These are phyloP conservation scores for Aegle marmelos DNA, from an alignment of 345 rosid species.

Conservation along the genomic window DNA sequence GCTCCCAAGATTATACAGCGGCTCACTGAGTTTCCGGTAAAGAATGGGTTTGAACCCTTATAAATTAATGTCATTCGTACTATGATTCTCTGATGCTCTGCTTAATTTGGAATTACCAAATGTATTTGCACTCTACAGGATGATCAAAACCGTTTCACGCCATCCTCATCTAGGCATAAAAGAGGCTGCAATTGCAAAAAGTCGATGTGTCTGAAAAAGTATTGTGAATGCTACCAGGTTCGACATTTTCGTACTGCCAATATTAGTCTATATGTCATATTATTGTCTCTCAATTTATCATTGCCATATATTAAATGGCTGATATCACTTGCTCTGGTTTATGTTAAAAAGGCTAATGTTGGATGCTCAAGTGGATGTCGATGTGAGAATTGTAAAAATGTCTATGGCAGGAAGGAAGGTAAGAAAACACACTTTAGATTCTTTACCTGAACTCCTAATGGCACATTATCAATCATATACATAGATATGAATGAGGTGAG, in stretches of 20 bases:
- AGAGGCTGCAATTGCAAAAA: constrained; percentile 69
- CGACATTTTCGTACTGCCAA: background rate
- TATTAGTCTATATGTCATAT: background rate
- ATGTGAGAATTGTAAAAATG: constrained; percentile 66
- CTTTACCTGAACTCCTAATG: background rate
- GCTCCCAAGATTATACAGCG: constrained; percentile 51
- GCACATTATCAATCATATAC: background rate
- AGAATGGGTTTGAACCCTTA: constrained; percentile 15
- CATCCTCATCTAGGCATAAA: constrained; percentile 55
- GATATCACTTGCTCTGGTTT: constrained; percentile 40
- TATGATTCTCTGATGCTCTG: background rate
- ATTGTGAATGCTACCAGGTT: constrained; percentile 78
- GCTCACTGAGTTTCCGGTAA: constrained; percentile 17
- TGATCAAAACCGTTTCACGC: constrained; percentile 30
- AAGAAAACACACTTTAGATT: constrained; percentile 5
- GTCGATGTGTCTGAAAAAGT: constrained; percentile 63
- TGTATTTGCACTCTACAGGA: constrained; percentile 32
- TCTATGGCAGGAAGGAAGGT: constrained; percentile 57
- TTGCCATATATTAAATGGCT: constrained; percentile 24
- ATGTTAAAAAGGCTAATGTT: constrained; percentile 37
- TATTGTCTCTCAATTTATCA: constrained; percentile 5
- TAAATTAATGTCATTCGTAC: no score
- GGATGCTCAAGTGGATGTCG: constrained; percentile 69
- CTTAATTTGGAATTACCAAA: constrained; percentile 3
- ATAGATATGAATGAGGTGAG: background rate